Conservation (phyloP, 331 rosid species). For the Acacia pycnantha region DNA sequence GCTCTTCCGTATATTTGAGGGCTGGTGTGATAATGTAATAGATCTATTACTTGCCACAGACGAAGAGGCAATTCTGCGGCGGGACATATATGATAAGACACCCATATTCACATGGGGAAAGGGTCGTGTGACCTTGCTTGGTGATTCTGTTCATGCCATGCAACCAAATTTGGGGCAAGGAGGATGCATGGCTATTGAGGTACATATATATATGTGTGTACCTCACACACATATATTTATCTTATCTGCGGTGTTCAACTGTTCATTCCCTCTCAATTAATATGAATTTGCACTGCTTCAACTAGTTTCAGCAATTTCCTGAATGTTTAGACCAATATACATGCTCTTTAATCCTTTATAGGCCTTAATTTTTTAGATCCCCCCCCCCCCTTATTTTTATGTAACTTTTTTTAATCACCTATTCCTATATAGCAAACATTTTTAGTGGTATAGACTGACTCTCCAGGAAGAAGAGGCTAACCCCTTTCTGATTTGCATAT, state of each 20-base stretch:
- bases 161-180: slow-evolving; percentile 99
- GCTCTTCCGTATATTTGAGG: slow-evolving; percentile 67
- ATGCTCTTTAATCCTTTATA: slow-evolving; percentile 2
- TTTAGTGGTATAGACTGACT: not conserved
- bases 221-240: not conserved
- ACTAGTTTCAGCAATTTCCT: not conserved
- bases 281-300: not conserved
- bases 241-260: not conserved
- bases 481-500: slow-evolving; percentile 16
- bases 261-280: slow-evolving; percentile 16
- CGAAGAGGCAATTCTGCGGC: slow-evolving; percentile 85
- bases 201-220: not conserved
- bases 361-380: not conserved
- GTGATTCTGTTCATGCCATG: slow-evolving; percentile 99
- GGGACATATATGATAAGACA: slow-evolving; percentile 86
- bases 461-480: slow-evolving; percentile 7
- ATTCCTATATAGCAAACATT: not conserved
- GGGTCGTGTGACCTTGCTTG: slow-evolving; percentile 88
- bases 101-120: slow-evolving; percentile 91
- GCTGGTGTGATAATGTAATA: slow-evolving; percentile 91
- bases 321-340: slow-evolving; percentile 24
- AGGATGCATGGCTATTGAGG: slow-evolving; percentile 99
- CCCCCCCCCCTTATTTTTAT: not conserved
- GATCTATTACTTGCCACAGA: slow-evolving; percentile 81
- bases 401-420: not conserved